These are phyloP conservation scores for Sphaerobolus stellatus DNA, from an alignment of 1,284 basidiomycete genomes.

Conservation along the genomic window DNA sequence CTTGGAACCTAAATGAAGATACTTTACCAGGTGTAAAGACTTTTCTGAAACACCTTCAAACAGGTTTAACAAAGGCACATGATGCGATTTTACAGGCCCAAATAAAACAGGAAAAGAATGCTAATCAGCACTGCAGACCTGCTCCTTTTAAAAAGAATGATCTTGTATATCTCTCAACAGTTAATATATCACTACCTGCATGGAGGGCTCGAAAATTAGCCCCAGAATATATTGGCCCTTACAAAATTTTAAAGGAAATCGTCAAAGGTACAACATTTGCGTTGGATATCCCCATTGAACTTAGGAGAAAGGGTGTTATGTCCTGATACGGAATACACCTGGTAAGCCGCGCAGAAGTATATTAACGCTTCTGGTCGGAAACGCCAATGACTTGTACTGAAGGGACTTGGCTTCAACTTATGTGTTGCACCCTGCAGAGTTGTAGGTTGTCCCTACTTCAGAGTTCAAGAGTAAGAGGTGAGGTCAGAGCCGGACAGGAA, in stretches of 20 bases:
- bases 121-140: constrained; percentile 24
- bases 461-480: too few species aligned
- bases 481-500: too few species aligned
- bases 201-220: constrained; percentile 23
- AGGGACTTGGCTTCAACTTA: too few species aligned
- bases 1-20: constrained; percentile 26
- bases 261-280: too few species aligned
- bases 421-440: too few species aligned
- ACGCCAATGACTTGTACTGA: too few species aligned
- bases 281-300: too few species aligned
- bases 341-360: too few species aligned
- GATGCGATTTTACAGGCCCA: constrained; percentile 31
- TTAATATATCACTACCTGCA: constrained; percentile 26
- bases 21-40: constrained; percentile 25
- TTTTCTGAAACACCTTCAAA: constrained; percentile 26
- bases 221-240: constrained; percentile 30
- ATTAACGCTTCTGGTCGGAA: too few species aligned
- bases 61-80: constrained; percentile 29
- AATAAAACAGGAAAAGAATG: constrained; percentile 29
- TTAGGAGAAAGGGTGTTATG: too few species aligned
- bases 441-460: too few species aligned
- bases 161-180: constrained; percentile 32
- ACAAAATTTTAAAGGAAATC: constrained; percentile 13
- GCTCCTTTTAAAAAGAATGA: constrained; percentile 26
- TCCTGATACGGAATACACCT: too few species aligned